Conservation (phyloP, 352 stramenopile genomes). For the Globisporangium perplexum region DNA sequence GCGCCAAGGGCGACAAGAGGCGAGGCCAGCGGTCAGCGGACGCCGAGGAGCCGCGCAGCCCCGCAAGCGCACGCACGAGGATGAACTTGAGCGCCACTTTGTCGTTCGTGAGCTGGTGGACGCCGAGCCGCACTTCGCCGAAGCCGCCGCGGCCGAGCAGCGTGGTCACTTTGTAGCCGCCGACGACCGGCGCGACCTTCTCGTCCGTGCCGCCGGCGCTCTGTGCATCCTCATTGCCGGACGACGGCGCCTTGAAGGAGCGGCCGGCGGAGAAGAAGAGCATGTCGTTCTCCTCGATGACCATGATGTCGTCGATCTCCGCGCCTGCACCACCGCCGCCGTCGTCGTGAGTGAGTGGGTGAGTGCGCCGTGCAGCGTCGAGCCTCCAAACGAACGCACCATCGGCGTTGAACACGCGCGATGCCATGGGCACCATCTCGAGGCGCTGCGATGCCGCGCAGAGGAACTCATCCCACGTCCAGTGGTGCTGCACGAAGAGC, state of each 20-base stretch:
- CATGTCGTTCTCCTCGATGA: constrained; percentile 89
- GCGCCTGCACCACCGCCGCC: constrained; percentile 24
- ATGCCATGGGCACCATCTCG: constrained; percentile 79
- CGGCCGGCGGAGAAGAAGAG: constrained; percentile 82
- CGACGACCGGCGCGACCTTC: constrained; percentile 64
- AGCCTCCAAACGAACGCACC: constrained; percentile 14
- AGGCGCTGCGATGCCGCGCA: constrained; percentile 74
- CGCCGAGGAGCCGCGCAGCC: background rate
- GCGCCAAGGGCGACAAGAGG: constrained; percentile 8
- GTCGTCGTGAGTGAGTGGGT: background rate
- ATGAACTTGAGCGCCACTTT: constrained; percentile 88
- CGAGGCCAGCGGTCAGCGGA: background rate
- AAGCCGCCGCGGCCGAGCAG: constrained; percentile 77
- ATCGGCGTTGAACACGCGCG: constrained; percentile 80
- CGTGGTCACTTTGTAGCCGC: constrained; percentile 76
- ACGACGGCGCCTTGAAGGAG: constrained; percentile 70
- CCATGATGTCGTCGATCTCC: constrained; percentile 88
- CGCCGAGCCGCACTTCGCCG: constrained; percentile 66
- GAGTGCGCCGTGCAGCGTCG: background rate
- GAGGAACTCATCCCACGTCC: constrained; percentile 83
- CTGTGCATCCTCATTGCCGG: constrained; percentile 33
- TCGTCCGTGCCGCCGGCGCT: constrained; percentile 27
- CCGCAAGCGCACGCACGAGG: constrained; percentile 24
- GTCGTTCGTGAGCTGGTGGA: constrained; percentile 83
- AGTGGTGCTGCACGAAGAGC: constrained; percentile 80